Conservation (phyloP, 495 filamentous ascomycete genomes). For the Tuber umbilicatum region DNA sequence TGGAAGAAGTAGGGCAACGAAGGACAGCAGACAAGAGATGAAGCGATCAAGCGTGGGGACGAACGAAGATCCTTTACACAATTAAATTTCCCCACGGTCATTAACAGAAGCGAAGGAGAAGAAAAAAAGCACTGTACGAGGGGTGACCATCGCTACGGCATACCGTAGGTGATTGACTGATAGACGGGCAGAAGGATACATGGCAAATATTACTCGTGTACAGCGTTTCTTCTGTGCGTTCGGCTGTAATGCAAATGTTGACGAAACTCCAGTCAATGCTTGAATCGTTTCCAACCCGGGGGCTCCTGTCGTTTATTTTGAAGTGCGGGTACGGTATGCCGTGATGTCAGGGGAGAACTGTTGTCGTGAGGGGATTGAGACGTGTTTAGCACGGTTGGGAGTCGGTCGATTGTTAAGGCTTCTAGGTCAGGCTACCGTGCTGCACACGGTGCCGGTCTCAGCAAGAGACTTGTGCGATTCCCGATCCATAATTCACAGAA, state of each 20-base stretch:
- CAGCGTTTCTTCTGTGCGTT: background rate
- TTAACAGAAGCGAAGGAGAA: background rate
- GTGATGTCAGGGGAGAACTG: constrained; percentile 1
- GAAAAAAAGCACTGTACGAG: background rate
- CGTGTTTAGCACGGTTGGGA: background rate
- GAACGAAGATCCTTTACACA: background rate
- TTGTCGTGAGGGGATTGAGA: background rate
- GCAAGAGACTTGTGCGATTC: background rate
- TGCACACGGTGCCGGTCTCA: background rate
- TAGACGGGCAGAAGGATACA: background rate
- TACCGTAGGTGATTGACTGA: background rate
- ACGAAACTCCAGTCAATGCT: background rate
- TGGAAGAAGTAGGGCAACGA: background rate
- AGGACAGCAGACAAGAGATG: background rate
- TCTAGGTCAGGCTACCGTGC: background rate
- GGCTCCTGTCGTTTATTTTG: background rate
- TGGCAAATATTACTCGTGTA: constrained; percentile 1
- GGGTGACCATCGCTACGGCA: background rate
- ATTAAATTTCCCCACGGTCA: background rate
- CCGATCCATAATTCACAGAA: background rate
- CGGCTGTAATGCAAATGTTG: background rate
- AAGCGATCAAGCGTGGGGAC: background rate
- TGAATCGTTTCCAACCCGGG: background rate
- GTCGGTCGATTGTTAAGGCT: background rate
- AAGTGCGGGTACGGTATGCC: background rate